Evolutionary conservation across 768 basidiomycete genomes (phyloP).

Genomic region (Daedaleopsis nitida): DNA sequence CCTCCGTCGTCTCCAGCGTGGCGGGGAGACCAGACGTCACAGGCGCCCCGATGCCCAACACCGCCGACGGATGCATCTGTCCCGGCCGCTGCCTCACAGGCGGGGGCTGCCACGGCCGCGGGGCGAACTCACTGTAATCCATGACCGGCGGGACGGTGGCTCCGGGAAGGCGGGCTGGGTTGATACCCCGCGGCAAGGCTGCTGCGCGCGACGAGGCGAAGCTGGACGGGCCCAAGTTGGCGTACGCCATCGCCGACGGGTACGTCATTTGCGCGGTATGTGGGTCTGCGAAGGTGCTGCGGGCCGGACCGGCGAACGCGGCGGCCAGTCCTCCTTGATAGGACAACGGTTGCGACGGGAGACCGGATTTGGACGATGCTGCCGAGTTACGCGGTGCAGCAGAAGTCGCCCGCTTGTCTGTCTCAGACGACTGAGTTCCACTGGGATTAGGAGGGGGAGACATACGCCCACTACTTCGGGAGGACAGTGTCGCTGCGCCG

Average conservation of each 20-base stretch:
- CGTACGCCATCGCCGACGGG: constrained; percentile 25
- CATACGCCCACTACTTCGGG: constrained; percentile 4
- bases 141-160: constrained; percentile 1
- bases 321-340: constrained; percentile 1
- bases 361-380: background rate
- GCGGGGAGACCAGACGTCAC: constrained; percentile 9
- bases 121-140: constrained; percentile 21
- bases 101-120: constrained; percentile 13
- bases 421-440: constrained; percentile 5
- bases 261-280: constrained; percentile 16
- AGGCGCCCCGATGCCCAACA: background rate
- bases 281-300: background rate
- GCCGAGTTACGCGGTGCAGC: background rate
- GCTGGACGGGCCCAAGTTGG: constrained; percentile 27
- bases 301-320: constrained; percentile 1
- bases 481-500: background rate
- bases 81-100: background rate
- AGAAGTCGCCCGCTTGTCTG: constrained; percentile 2
- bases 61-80: background rate
- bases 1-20: constrained; percentile 26
- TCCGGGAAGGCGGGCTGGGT: constrained; percentile 2
- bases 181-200: background rate
- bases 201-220: constrained; percentile 14
- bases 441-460: constrained; percentile 6
- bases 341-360: background rate